These are phyloP conservation scores for Globisporangium viniferum DNA, from an alignment of 352 stramenopile species.

Conservation along the genomic window DNA sequence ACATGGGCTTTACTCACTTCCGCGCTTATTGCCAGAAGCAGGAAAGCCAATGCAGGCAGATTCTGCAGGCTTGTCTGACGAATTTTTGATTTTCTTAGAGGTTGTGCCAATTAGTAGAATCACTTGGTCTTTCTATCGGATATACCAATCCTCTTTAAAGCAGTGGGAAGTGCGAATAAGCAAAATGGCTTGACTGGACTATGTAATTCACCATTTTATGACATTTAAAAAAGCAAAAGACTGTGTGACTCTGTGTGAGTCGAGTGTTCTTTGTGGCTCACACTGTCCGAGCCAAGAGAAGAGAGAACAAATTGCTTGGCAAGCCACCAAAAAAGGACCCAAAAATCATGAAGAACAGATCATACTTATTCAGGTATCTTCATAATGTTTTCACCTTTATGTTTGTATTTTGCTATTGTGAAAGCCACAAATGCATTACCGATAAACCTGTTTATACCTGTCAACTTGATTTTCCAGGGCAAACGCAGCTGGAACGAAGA, in stretches of 20 bases:
- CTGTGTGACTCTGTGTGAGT: no score
- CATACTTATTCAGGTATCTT: neutral
- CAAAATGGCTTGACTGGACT: no score
- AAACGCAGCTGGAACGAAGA: neutral
- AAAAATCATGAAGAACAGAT: neutral
- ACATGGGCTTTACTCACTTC: neutral
- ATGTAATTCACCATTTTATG: no score
- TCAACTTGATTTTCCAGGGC: neutral
- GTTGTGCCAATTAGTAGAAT: no score
- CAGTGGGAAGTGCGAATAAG: no score
- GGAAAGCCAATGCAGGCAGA: neutral
- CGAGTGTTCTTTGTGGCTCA: neutral
- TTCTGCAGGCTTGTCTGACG: slow-evolving; percentile 2
- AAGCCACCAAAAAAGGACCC: slow-evolving; percentile 1
- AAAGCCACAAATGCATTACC: no score
- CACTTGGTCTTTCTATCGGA: no score
- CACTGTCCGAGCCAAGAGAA: neutral
- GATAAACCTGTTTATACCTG: neutral
- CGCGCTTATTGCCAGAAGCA: slow-evolving; percentile 9
- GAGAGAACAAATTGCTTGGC: neutral
- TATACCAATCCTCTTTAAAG: no score
- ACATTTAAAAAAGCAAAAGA: no score
- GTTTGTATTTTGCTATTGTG: neutral
- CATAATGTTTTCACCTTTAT: neutral
- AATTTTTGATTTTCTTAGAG: neutral